Conservation (phyloP, 1,139 yeast genomes). For the Suhomyces wounanorum region DNA sequence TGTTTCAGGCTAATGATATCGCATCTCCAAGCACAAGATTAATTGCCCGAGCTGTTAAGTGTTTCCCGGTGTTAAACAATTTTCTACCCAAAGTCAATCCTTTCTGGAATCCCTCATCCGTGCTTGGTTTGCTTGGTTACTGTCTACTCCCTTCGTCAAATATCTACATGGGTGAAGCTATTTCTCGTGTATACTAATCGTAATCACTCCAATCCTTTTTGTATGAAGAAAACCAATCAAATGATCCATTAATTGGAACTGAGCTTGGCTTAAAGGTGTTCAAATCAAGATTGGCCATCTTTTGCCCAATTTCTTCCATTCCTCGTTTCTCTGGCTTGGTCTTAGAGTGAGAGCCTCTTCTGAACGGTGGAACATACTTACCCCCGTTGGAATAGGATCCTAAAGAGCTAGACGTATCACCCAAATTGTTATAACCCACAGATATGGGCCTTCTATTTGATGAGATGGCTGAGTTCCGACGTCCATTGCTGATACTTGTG, state of each 20-base stretch:
- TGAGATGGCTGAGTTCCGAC: slow-evolving; percentile 13
- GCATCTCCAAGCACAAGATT: not conserved
- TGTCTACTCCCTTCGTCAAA: not conserved
- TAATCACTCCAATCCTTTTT: slow-evolving; percentile 40
- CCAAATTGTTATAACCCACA: slow-evolving; percentile 11
- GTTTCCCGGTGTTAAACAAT: too few relatives aligned
- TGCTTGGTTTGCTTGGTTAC: not conserved
- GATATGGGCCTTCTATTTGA: slow-evolving; percentile 17
- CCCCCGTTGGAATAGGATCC: slow-evolving; percentile 38
- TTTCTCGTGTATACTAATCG: slow-evolving; percentile 19
- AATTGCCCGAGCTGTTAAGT: not conserved
- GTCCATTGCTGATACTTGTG: slow-evolving; percentile 1
- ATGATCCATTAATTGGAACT: slow-evolving; percentile 42
- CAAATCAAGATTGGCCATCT: slow-evolving; percentile 16
- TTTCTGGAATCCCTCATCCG: too few relatives aligned
- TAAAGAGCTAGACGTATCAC: slow-evolving; percentile 2
- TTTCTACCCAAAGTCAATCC: too few relatives aligned
- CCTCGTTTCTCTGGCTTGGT: slow-evolving; percentile 13
- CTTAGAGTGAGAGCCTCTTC: slow-evolving; percentile 46
- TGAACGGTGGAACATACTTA: slow-evolving; percentile 71
- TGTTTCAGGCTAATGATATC: not conserved
- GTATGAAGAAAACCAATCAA: slow-evolving; percentile 41
- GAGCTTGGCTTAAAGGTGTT: slow-evolving; percentile 32
- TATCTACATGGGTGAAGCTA: not conserved
- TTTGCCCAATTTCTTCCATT: slow-evolving; percentile 11